Evolutionary conservation across 2,329 filamentous ascomycete genomes (phyloP), one percentile per base, ranked within the genome.

Genomic region (Phoma herbarum): DNA sequence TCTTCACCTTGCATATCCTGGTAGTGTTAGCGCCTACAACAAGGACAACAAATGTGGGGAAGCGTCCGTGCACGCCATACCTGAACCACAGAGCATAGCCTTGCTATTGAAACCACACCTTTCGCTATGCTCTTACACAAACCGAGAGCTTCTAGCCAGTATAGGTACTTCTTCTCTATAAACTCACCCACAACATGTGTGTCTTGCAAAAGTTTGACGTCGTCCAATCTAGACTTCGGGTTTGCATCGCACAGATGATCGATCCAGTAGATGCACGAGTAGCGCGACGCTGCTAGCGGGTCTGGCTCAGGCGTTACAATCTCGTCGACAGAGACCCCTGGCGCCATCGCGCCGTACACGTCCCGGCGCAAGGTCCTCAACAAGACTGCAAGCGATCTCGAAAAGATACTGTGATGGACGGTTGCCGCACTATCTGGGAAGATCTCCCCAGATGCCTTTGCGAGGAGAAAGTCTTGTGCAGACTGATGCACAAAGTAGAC

Each of bases 221-320:
- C 29, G 29, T 31, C 11, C 29, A 50, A 45, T 33, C 23, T n/a
- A 35, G 44, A n/a, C 33, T 47, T 25, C 8, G 29, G 33, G 37
- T 23, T 6, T 57, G 59, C n/a, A 28, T 65, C 66, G 49, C 49
- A 70, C n/a, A 78, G 59, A 62, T 78, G 74, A 42, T 73, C 65
- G 23, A 71, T 59, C 77, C 75, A 79, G 57, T 72, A 73, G 37
- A 76, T 52, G 53, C 72, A 76, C 8, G 71, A 66, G 45, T 67
- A 69, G 18, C 58, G 63, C 29, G 69, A 49, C 5, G 67, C 20
- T 4, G 66, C 64, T 46, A 77, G 53, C 48, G 66, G 64, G 63
- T 75, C 64, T 53, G 67, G 58, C 54, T 62, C 23, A 39, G 71
- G 59, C 57, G 57, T 35, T 35, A 71, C 59, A 11, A 67, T 18